These are phyloP conservation scores for Megacollybia marginata DNA, from an alignment of 768 basidiomycete genomes.

Conservation along the genomic window DNA sequence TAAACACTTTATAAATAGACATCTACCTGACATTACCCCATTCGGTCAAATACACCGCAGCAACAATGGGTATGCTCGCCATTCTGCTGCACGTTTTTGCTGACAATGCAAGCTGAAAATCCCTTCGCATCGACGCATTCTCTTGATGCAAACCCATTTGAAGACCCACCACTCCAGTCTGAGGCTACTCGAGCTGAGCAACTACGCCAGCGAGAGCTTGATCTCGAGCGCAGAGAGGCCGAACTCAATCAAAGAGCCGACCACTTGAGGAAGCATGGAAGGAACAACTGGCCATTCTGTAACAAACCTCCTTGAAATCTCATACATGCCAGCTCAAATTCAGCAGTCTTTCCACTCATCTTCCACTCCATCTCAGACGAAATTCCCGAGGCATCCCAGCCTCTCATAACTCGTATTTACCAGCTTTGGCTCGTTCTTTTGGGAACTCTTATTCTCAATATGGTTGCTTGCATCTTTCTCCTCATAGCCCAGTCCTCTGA, in stretches of 20 bases:
- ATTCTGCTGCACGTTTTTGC: too few relatives aligned
- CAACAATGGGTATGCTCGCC: too few relatives aligned
- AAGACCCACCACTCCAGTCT: slow-evolving; percentile 57
- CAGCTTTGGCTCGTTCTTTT: slow-evolving; percentile 91
- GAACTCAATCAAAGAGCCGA: slow-evolving; percentile 67
- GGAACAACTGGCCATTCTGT: slow-evolving; percentile 95
- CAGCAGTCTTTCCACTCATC: slow-evolving; percentile 83
- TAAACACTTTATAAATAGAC: too few relatives aligned
- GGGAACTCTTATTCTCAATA: slow-evolving; percentile 77
- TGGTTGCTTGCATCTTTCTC: slow-evolving; percentile 84
- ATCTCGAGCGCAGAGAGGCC: slow-evolving; percentile 71
- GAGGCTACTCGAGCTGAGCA: slow-evolving; percentile 49
- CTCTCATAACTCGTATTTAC: slow-evolving; percentile 80
- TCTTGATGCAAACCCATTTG: slow-evolving; percentile 85
- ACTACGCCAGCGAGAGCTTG: slow-evolving; percentile 70
- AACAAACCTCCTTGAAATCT: slow-evolving; percentile 22
- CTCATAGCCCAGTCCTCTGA: slow-evolving; percentile 70
- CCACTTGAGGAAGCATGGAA: slow-evolving; percentile 63
- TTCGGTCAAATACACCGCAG: too few relatives aligned
- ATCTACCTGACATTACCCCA: too few relatives aligned
- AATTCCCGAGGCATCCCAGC: slow-evolving; percentile 75
- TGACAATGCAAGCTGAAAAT: slow-evolving; percentile 35
- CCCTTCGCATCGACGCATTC: slow-evolving; percentile 83
- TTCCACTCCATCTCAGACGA: slow-evolving; percentile 90
- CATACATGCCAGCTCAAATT: slow-evolving; percentile 12